Evolutionary conservation across 1,139 yeast genomes (phyloP).

Genomic region (Kodamaea alishanica): DNA sequence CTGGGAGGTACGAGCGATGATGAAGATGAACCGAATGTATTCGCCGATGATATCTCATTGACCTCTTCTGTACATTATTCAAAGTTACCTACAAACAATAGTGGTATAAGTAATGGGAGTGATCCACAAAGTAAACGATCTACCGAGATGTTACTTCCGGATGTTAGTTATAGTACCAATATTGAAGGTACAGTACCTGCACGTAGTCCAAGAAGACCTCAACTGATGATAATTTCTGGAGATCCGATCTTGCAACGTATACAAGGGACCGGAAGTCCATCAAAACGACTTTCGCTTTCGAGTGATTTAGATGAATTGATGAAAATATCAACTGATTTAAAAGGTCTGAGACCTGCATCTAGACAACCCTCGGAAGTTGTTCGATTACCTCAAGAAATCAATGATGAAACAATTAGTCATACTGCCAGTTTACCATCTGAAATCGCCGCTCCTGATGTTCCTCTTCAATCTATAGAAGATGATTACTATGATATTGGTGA

Average conservation of each 20-base stretch:
- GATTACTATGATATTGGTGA: slow-evolving; percentile 41
- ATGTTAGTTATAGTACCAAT: slow-evolving; percentile 31
- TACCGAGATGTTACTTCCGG: slow-evolving; percentile 21
- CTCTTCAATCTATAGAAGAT: slow-evolving; percentile 19
- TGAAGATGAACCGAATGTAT: slow-evolving; percentile 3
- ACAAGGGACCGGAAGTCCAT: neutral
- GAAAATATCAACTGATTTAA: slow-evolving; percentile 34
- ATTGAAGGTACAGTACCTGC: slow-evolving; percentile 43
- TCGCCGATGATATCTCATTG: slow-evolving; percentile 10
- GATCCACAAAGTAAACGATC: slow-evolving; percentile 2
- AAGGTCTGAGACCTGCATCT: slow-evolving; percentile 1
- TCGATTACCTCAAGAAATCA: neutral
- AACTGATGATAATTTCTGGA: slow-evolving; percentile 1
- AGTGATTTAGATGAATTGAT: slow-evolving; percentile 42
- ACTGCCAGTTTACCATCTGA: slow-evolving; percentile 5
- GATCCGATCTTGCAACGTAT: neutral
- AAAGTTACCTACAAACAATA: slow-evolving; percentile 17
- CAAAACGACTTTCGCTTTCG: slow-evolving; percentile 18
- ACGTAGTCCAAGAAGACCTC: slow-evolving; percentile 33
- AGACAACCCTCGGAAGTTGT: neutral
- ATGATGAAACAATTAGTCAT: neutral
- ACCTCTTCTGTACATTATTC: slow-evolving; percentile 18
- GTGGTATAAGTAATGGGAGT: neutral
- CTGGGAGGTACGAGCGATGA: neutral
- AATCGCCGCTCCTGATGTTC: slow-evolving; percentile 5